Evolutionary conservation across 1,139 yeast genomes (phyloP).

Genomic region (Diutina neorugosa): DNA sequence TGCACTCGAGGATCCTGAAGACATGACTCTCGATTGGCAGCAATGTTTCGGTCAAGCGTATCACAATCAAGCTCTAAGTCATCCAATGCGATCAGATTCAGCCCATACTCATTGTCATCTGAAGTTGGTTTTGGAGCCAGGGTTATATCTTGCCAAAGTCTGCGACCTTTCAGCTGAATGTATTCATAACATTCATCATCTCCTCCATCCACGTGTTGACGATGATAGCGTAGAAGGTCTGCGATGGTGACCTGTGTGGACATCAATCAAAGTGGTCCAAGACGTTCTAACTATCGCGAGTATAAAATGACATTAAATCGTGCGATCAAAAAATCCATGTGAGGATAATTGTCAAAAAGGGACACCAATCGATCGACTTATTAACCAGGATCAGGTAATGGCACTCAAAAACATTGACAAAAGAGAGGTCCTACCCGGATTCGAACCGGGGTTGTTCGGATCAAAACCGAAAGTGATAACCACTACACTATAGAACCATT

Average conservation of each 20-base stretch:
- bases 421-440: slow-evolving; percentile 76
- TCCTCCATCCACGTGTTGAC: neutral
- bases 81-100: neutral
- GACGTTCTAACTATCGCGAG: neutral
- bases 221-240: neutral
- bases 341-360: neutral
- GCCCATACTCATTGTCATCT: neutral
- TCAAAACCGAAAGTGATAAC: slow-evolving; percentile 40
- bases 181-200: neutral
- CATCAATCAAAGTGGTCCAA: neutral
- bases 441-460: slow-evolving; percentile 93
- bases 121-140: neutral
- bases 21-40: neutral
- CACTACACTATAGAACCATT: slow-evolving; percentile 33
- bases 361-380: too few relatives aligned
- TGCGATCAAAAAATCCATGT: neutral
- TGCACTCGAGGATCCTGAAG: neutral
- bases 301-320: neutral
- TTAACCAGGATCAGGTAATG: too few relatives aligned
- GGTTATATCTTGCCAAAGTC: neutral
- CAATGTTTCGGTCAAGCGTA: neutral
- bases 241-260: neutral
- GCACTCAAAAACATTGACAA: too few relatives aligned
- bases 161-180: neutral
- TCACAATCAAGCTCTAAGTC: slow-evolving; percentile 1